Percentiles rank a stretch among this genome's conserved stretches.
Conservation (phyloP, 495 filamentous ascomycete genomes). For the Penicillium cosmopolitanum region DNA sequence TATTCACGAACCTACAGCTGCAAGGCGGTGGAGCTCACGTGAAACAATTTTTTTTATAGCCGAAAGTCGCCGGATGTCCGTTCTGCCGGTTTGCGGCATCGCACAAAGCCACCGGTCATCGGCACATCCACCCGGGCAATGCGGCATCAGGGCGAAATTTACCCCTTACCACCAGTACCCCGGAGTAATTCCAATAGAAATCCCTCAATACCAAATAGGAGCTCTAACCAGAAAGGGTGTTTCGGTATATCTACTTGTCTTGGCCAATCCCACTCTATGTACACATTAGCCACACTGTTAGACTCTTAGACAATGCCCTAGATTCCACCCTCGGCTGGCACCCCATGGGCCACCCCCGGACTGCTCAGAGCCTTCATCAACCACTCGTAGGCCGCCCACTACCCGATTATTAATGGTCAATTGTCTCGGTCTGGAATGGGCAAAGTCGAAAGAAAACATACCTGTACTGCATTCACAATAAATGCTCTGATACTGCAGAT, state of each 20-base stretch:
- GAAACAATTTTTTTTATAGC: conserved; percentile 34
- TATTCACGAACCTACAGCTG: conserved; percentile 10
- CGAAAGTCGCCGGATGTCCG: conserved; percentile 39
- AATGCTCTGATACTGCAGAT: conserved; percentile 84
- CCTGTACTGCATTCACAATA: conserved; percentile 73
- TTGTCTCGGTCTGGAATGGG: conserved; percentile 10
- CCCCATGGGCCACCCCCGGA: conserved; percentile 11
- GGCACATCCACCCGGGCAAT: conserved; percentile 21
- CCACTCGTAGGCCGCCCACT: conserved; percentile 90
- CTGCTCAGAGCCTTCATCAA: conserved; percentile 58
- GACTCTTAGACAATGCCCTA: conserved; percentile 6
- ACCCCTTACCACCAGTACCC: conserved; percentile 33
- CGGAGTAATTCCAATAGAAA: conserved; percentile 36
- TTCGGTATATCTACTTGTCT: conserved; percentile 26
- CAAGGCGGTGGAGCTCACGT: conserved; percentile 26
- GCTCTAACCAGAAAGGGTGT: conserved; percentile 29
- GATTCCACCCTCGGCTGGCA: background rate
- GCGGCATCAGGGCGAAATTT: conserved; percentile 27
- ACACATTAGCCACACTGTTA: background rate
- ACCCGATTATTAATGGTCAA: background rate
- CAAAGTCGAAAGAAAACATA: conserved; percentile 28
- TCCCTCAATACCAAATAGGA: conserved; percentile 37
- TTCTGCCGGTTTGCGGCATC: conserved; percentile 38
- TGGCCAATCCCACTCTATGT: conserved; percentile 11
- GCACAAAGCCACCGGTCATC: conserved; percentile 37